phyloP scores from a whole-genome alignment of 2,329 filamentous ascomycete genomes.

The Ilyonectria robusta region DNA sequence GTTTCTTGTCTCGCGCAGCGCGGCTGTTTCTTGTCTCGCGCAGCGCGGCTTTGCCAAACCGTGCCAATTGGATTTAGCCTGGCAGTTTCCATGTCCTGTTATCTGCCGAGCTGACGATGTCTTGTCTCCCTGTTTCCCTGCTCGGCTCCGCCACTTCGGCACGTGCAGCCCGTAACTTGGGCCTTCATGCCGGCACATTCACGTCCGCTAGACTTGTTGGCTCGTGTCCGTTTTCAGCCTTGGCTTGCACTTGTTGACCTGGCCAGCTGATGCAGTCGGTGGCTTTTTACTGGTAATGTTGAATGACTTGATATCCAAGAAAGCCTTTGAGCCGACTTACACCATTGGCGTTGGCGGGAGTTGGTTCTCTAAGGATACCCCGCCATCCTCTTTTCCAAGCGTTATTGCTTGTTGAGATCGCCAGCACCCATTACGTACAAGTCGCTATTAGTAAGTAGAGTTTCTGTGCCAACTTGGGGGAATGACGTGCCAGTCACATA shows the following conservation, averaged over 20 bases:
- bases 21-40: slow-evolving; percentile 9
- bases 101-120: background rate
- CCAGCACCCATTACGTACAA: background rate
- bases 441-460: background rate
- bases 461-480: background rate
- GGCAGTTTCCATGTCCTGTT: background rate
- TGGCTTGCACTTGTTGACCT: slow-evolving; percentile 9
- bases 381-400: background rate
- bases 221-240: background rate
- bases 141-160: slow-evolving; percentile 14
- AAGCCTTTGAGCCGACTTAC: background rate
- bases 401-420: background rate
- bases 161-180: slow-evolving; percentile 17
- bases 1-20: slow-evolving; percentile 11
- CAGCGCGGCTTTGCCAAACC: slow-evolving; percentile 10
- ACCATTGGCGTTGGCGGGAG: background rate
- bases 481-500: background rate
- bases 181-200: slow-evolving; percentile 28
- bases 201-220: slow-evolving; percentile 4
- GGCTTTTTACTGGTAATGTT: background rate
- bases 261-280: background rate
- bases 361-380: background rate
- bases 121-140: background rate
- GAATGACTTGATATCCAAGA: slow-evolving; percentile 14
- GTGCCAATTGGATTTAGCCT: background rate